Evolutionary conservation across 495 filamentous ascomycete genomes (phyloP), one percentile per base, ranked within the genome.

Genomic region (Immersiella caudata): DNA sequence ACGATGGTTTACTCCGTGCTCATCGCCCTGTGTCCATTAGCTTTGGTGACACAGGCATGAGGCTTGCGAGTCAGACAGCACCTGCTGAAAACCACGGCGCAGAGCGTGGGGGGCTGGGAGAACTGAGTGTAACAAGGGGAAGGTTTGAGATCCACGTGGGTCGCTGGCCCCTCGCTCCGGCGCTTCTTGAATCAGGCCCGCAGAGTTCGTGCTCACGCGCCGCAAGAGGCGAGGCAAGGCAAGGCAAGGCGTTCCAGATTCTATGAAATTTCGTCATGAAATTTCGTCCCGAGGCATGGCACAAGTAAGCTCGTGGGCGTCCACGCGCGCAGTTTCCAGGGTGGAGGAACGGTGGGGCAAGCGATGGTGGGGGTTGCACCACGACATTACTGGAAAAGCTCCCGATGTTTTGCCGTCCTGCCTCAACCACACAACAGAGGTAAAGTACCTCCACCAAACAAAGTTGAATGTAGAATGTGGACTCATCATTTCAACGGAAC

Each of bases 301-400:
- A 46, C 6, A 46, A 46, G 40, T 6, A 14, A 4, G 5, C 11
- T 46, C 40, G 11, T 14, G 40, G 9, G 40, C 8, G 54, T 57
- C 26, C 52, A 57, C 40, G 40, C 40, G 40, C 40, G 40, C 40
- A 46, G 40, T 12, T 26, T 57, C 20, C 11, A 25, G 22, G 26
- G 26, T 57, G 54, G 54, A 57, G 54, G 54, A 57, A 57, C 22
- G 4, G 12, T 21, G 26, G 54, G 14, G 12, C 54, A 57, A 21
- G 14, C 20, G 2, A 21, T 57, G 22, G 54, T 57, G 54, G 54
- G 54, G 54, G 54, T 57, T 57, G 18, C 54, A 46, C 40, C 26
- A 18, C 16, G 40, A 46, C 40, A 46, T 46, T 46, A 12, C 40
- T n/a, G n/a, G n/a, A n/a, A n/a, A n/a, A n/a, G n/a, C n/a, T n/a